Percentiles rank a stretch among this genome's conserved stretches.
Conservation (phyloP, 441 rosid genomes). For the Jatropha podagrica region DNA sequence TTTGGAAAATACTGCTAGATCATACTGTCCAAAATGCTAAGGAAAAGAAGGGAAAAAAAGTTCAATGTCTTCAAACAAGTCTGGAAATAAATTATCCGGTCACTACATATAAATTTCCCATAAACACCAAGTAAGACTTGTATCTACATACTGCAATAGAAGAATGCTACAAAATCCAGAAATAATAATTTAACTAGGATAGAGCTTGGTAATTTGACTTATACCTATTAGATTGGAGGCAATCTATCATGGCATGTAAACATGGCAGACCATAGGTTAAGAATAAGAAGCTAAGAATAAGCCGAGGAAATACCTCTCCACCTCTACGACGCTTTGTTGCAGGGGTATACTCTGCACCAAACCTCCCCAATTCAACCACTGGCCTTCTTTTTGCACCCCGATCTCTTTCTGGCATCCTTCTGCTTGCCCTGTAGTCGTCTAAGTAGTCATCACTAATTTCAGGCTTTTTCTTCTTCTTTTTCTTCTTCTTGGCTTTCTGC, state of each 20-base stretch:
- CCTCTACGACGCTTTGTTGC: conserved; percentile 89
- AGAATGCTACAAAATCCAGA: not conserved
- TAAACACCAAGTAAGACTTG: not conserved
- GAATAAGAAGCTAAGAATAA: conserved; percentile 12
- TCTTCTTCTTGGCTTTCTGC: conserved; percentile 76
- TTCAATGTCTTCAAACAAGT: not conserved
- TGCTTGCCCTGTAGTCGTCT: conserved; percentile 59
- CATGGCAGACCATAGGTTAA: not conserved
- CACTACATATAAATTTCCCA: not conserved
- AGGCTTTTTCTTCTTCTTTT: conserved; percentile 67
- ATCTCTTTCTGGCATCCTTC: conserved; percentile 68
- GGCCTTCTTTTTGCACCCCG: conserved; percentile 61
- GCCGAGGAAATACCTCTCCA: conserved; percentile 70
- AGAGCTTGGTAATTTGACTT: not conserved
- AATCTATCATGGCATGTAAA: not conserved
- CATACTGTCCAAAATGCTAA: not conserved
- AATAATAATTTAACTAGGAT: not conserved
- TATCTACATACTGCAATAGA: not conserved
- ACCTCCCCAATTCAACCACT: conserved; percentile 46
- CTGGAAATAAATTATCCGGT: not conserved
- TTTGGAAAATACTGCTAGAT: too few relatives aligned
- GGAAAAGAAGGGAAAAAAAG: not conserved
- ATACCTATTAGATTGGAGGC: not conserved
- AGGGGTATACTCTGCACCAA: conserved; percentile 54
- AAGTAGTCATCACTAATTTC: conserved; percentile 56